These are phyloP conservation scores for Aplosporella prunicola DNA, from an alignment of 2,329 filamentous ascomycete genomes.

Conservation along the genomic window DNA sequence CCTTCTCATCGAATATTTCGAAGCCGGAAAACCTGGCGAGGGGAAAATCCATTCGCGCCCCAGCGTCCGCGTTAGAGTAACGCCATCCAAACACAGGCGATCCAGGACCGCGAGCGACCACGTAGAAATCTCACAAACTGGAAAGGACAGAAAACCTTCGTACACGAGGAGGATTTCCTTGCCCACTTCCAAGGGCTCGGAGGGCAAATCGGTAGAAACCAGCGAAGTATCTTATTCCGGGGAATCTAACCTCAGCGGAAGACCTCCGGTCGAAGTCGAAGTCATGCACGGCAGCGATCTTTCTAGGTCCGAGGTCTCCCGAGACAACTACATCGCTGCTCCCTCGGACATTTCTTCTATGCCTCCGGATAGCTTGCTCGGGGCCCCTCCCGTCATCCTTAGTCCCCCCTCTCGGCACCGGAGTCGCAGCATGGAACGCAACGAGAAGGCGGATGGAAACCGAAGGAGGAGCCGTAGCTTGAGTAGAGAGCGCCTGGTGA, in stretches of 20 bases:
- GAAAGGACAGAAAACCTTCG: slow-evolving; percentile 59
- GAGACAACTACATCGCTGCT: slow-evolving; percentile 55
- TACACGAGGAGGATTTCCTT: slow-evolving; percentile 61
- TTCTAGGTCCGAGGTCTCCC: slow-evolving; percentile 49
- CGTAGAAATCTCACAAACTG: slow-evolving; percentile 78
- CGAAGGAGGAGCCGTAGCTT: slow-evolving; percentile 52
- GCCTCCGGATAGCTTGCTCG: slow-evolving; percentile 62
- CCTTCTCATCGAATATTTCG: slow-evolving; percentile 89
- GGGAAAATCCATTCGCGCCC: slow-evolving; percentile 61
- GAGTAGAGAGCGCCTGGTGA: slow-evolving; percentile 54
- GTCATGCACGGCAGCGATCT: slow-evolving; percentile 67
- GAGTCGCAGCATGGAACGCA: slow-evolving; percentile 42
- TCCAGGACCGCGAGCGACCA: slow-evolving; percentile 53
- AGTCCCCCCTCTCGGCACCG: slow-evolving; percentile 32
- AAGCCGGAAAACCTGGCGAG: slow-evolving; percentile 60
- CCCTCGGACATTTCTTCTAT: slow-evolving; percentile 81
- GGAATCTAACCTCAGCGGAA: slow-evolving; percentile 62
- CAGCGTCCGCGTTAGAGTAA: slow-evolving; percentile 72
- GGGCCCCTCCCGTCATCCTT: slow-evolving; percentile 40
- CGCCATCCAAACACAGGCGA: slow-evolving; percentile 56
- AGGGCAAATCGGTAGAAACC: slow-evolving; percentile 17
- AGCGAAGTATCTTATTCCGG: slow-evolving; percentile 61
- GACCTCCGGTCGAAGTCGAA: slow-evolving; percentile 77
- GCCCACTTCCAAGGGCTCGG: slow-evolving; percentile 32
- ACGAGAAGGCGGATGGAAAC: slow-evolving; percentile 28